phyloP scores from a whole-genome alignment of 352 stramenopile species.

The Peronosclerospora sorghi region DNA sequence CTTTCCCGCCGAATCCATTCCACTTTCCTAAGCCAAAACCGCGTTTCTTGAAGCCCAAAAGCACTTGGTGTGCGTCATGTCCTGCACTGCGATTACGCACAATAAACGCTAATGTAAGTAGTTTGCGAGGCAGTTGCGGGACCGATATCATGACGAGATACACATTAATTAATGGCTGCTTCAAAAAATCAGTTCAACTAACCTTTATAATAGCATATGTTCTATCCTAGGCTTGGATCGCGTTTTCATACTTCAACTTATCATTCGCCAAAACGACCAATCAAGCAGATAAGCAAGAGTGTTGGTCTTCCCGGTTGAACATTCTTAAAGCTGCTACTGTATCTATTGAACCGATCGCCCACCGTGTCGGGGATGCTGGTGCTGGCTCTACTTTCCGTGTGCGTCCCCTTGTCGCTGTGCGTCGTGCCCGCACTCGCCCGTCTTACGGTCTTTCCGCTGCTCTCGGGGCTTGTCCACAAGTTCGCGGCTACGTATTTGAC shows the following conservation, averaged over 20 bases:
- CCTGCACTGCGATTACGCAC: constrained; percentile 16
- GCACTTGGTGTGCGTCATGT: constrained; percentile 20
- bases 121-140: constrained; percentile 27
- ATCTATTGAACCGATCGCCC: constrained; percentile 20
- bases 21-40: constrained; percentile 84
- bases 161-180: no score
- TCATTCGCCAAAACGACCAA: constrained; percentile 9
- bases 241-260: constrained; percentile 1
- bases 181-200: neutral
- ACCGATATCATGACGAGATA: constrained; percentile 6
- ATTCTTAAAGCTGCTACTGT: constrained; percentile 21
- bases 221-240: no score
- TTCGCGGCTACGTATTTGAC: constrained; percentile 40
- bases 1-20: constrained; percentile 88
- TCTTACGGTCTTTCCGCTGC: constrained; percentile 44
- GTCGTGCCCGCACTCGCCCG: constrained; percentile 45
- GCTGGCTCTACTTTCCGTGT: constrained; percentile 37
- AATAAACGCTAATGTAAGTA: constrained; percentile 44
- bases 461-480: constrained; percentile 45
- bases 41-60: constrained; percentile 85
- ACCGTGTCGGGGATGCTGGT: constrained; percentile 33
- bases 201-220: constrained; percentile 1
- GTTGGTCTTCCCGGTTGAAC: constrained; percentile 4
- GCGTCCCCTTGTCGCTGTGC: constrained; percentile 52
- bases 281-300: constrained; percentile 8